Evolutionary conservation across 1,284 basidiomycete genomes (phyloP).

Genomic region (Lentinula novae-zelandiae): DNA sequence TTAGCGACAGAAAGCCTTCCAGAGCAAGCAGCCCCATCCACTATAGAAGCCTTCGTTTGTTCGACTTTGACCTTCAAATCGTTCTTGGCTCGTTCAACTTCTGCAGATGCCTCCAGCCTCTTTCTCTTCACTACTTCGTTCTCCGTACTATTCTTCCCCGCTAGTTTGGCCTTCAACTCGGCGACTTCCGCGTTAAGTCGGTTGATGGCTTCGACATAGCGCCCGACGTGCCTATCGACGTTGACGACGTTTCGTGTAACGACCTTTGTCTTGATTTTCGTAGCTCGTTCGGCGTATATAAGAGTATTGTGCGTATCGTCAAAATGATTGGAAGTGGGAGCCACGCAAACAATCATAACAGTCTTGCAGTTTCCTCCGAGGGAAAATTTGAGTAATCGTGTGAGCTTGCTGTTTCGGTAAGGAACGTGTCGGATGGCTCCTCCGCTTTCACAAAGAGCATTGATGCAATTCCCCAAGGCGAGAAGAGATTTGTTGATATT

Average conservation of each 20-base stretch:
- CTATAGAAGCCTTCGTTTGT: conserved; percentile 63
- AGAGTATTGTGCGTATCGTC: conserved; percentile 98
- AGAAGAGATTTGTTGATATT: conserved; percentile 98
- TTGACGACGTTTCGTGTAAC: conserved; percentile 91
- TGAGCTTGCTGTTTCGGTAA: conserved; percentile 96
- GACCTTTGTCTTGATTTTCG: conserved; percentile 95
- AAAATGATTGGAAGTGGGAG: conserved; percentile 90
- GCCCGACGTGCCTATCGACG: conserved; percentile 88
- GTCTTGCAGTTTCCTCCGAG: conserved; percentile 97
- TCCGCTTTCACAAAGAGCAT: conserved; percentile 89
- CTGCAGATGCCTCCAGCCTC: conserved; percentile 61
- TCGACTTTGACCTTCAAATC: conserved; percentile 70
- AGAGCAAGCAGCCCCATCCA: conserved; percentile 74
- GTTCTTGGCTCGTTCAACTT: conserved; percentile 66
- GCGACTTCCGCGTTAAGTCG: conserved; percentile 79
- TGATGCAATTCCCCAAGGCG: conserved; percentile 94
- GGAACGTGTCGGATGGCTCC: conserved; percentile 85
- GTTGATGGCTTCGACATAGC: conserved; percentile 93
- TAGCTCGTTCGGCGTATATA: conserved; percentile 92
- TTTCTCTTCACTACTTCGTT: conserved; percentile 60
- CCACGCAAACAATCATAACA: conserved; percentile 96
- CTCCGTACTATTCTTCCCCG: conserved; percentile 62
- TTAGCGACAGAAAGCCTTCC: conserved; percentile 78
- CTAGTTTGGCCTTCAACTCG: conserved; percentile 83
- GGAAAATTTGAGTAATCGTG: conserved; percentile 92